Base-by-base conservation (phyloP, 352 stramenopile species). In the Globisporangium polare region DNA sequence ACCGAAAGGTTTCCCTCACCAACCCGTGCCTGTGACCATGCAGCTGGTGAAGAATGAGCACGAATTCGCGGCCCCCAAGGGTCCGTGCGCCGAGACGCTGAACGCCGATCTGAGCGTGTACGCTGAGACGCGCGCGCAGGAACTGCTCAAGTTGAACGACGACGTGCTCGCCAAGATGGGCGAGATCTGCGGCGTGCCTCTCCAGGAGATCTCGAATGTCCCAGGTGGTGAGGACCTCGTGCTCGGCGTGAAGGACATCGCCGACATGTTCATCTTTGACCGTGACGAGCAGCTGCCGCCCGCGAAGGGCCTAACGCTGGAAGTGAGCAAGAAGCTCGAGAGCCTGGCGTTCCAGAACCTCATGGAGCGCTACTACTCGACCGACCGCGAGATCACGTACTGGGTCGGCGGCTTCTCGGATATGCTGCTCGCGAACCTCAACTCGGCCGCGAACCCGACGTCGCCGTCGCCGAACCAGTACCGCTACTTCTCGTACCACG, bases 11-110 rank as follows among this genome's bases (percentile, higher is more conserved):
- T 95, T 90, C 58, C 66, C 70, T 24, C 80, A 80, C 49, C 75
- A 94, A 50, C 84, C 78, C 26, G 84, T 95, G 59, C 83, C 86
- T 5, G 83, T 95, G 60, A 92, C 83, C 39, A 95, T 95, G 86
- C 78, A 95, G 61, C 63, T 93, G 42, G 52, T 95, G 47, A 69
- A 78, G 60, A 92, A 95, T 58, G 86, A 95, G 56, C 86, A 95
- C 63, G 86, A 80, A 0, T 95, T 95, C 65, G 86, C 86, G 17
- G 86, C 86, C 18, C 82, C 86, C 22, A 92, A 93, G 53, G 84
- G 84, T 8, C 84, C 86, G 12, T 93, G 84, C 69, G 74, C 68
- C 22, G 68, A 60, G 24, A 80, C 77, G 1, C 58, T 89, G 37
- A 60, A 74, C 0, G 66, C 65, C 0, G 84, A 95, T 65, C 64